Conservation (phyloP, 2,329 filamentous ascomycete genomes). For the Fusarium verticillioides region DNA sequence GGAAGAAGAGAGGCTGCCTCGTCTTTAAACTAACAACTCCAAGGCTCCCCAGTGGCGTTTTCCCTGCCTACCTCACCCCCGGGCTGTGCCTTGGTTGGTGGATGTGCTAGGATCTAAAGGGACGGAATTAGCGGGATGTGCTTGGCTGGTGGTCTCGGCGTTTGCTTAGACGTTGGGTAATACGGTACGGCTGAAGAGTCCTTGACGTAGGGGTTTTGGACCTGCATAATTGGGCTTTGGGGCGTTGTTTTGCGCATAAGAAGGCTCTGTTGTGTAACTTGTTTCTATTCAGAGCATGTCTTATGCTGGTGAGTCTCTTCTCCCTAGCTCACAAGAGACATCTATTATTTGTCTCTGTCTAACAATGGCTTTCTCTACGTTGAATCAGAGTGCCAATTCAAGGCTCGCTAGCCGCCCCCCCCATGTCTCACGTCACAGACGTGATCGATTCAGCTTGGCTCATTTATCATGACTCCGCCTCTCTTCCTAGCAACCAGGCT, state of each 20-base stretch:
- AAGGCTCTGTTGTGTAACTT: background rate
- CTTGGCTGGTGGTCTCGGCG: conserved; percentile 4
- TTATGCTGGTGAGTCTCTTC: background rate
- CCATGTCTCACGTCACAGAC: conserved; percentile 12
- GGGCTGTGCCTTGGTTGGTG: conserved; percentile 6
- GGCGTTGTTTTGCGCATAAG: background rate
- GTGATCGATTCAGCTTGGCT: conserved; percentile 21
- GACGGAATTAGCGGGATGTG: conserved; percentile 6
- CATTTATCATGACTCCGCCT: conserved; percentile 15
- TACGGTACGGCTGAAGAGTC: conserved; percentile 25
- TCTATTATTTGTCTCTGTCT: background rate
- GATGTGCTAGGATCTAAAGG: conserved; percentile 2
- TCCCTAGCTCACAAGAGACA: background rate
- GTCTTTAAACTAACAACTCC: conserved; percentile 17
- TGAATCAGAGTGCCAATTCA: background rate
- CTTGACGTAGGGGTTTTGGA: conserved; percentile 18
- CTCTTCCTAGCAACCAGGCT: conserved; percentile 1
- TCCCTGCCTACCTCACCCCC: conserved; percentile 1
- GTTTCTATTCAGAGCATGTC: background rate
- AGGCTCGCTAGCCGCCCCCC: background rate
- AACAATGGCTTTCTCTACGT: background rate
- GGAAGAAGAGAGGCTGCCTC: background rate
- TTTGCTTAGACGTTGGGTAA: conserved; percentile 2
- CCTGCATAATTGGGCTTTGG: conserved; percentile 8
- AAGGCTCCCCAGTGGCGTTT: conserved; percentile 16